These are phyloP conservation scores for Colletotrichum sp. DNA, from an alignment of 2,329 filamentous ascomycete species.

Conservation along the genomic window DNA sequence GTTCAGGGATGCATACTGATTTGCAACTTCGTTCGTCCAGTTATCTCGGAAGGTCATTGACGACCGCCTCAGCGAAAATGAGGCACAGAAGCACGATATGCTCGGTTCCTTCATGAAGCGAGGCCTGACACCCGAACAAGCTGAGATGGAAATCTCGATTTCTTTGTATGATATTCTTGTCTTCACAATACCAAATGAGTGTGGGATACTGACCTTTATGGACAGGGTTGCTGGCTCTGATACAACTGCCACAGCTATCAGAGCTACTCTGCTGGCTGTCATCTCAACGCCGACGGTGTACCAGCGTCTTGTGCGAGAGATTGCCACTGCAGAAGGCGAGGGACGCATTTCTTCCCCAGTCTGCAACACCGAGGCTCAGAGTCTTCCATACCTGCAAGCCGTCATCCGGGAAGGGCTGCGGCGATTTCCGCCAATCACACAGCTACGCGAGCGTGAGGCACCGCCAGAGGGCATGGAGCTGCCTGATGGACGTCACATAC, in stretches of 20 bases:
- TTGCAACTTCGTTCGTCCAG: no score
- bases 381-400: slow-evolving; percentile 50
- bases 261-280: slow-evolving; percentile 57
- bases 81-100: slow-evolving; percentile 55
- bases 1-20: neutral
- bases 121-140: slow-evolving; percentile 40
- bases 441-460: slow-evolving; percentile 36
- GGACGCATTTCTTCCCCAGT: slow-evolving; percentile 44
- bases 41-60: slow-evolving; percentile 44
- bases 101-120: slow-evolving; percentile 47
- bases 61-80: slow-evolving; percentile 48
- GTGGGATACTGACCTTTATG: slow-evolving; percentile 9
- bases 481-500: slow-evolving; percentile 35
- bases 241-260: slow-evolving; percentile 61
- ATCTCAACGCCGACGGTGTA: slow-evolving; percentile 51
- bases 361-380: slow-evolving; percentile 36
- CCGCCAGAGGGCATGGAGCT: slow-evolving; percentile 39
- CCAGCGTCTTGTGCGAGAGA: neutral
- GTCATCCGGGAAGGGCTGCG: slow-evolving; percentile 55
- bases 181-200: slow-evolving; percentile 37
- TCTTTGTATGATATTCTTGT: slow-evolving; percentile 42
- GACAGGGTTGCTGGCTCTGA: slow-evolving; percentile 60
- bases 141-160: slow-evolving; percentile 48
- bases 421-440: slow-evolving; percentile 39
- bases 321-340: slow-evolving; percentile 45